Evolutionary conservation across 1,284 basidiomycete genomes (phyloP).

Genomic region (Ustilago xerochloae): DNA sequence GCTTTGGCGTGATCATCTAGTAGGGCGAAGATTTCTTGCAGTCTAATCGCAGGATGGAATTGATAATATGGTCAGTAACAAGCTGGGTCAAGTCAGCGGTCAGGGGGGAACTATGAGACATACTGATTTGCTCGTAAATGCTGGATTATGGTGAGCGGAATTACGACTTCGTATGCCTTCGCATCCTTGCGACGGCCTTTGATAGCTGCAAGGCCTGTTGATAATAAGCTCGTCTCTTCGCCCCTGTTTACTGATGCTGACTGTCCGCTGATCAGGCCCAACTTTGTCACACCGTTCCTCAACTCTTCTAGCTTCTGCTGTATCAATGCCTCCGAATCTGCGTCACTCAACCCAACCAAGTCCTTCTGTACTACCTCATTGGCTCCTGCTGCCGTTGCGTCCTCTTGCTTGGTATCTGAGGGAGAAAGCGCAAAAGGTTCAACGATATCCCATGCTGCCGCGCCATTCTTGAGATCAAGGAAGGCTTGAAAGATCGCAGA

Average conservation of each 20-base stretch:
- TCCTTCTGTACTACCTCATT: neutral
- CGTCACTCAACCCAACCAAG: conserved; percentile 13
- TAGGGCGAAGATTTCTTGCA: conserved; percentile 37
- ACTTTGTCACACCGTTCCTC: neutral
- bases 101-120: neutral
- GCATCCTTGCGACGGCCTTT: conserved; percentile 42
- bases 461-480: conserved; percentile 63
- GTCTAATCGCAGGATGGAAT: neutral
- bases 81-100: neutral
- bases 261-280: conserved; percentile 8
- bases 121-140: conserved; percentile 30
- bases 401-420: neutral
- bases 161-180: conserved; percentile 31
- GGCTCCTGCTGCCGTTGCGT: too few species aligned
- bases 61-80: neutral
- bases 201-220: conserved; percentile 20
- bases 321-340: conserved; percentile 19
- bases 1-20: conserved; percentile 21
- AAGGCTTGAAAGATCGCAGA: conserved; percentile 65
- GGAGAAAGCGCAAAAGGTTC: conserved; percentile 19
- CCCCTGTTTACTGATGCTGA: neutral
- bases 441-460: conserved; percentile 56
- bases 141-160: conserved; percentile 38
- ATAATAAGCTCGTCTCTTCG: neutral
- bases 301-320: neutral